Percentiles rank a stretch among this genome's conserved stretches.
phyloP scores from a whole-genome alignment of 169 alveolate genomes.

The Plasmodium gaboni region DNA sequence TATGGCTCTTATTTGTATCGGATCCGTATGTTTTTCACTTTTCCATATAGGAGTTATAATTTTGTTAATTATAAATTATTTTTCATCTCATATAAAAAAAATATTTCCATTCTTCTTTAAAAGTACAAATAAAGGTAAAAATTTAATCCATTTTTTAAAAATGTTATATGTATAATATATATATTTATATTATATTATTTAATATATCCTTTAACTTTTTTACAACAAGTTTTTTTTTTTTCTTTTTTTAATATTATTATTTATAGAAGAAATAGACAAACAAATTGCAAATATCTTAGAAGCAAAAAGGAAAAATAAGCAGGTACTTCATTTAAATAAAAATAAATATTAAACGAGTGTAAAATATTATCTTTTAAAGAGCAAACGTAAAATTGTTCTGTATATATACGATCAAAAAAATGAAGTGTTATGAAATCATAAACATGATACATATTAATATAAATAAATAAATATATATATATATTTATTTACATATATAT shows the following conservation, averaged over 20 bases:
- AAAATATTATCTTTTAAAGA: not conserved
- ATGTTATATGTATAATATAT: not conserved
- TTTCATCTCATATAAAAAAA: constrained; percentile 51
- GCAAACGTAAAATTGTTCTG: too few species aligned
- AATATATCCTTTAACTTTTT: not conserved
- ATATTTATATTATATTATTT: not conserved
- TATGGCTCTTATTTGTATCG: constrained; percentile 73
- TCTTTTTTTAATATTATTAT: constrained; percentile 8
- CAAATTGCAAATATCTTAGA: constrained; percentile 32
- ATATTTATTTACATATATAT: too few species aligned
- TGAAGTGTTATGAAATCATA: not conserved
- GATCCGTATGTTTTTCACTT: constrained; percentile 72
- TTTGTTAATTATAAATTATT: constrained; percentile 33
- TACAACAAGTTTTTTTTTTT: not conserved
- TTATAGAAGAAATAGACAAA: constrained; percentile 4
- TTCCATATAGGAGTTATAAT: constrained; percentile 46
- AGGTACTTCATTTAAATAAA: constrained; percentile 17
- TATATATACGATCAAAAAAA: not conserved
- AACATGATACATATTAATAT: not conserved
- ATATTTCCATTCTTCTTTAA: constrained; percentile 14
- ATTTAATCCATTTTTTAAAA: not conserved
- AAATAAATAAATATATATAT: too few species aligned
- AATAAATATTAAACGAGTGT: not conserved
- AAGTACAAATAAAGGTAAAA: not conserved
- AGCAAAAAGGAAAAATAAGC: constrained; percentile 29